These are phyloP conservation scores for Pseudopithomyces maydicus DNA, from an alignment of 2,329 filamentous ascomycete genomes.

Conservation along the genomic window DNA sequence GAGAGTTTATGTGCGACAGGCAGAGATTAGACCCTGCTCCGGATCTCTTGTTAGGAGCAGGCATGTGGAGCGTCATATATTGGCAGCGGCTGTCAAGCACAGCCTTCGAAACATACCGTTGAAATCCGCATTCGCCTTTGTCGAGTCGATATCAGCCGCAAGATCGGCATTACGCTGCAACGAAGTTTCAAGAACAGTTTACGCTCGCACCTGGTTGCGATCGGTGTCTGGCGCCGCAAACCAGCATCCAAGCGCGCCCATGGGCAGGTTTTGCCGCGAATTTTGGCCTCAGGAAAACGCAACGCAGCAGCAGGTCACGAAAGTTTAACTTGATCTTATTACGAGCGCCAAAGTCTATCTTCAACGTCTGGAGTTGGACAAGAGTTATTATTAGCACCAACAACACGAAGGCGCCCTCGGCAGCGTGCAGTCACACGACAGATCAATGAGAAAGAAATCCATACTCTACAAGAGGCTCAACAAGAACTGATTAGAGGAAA, in stretches of 20 bases:
- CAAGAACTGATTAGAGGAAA: too few relatives aligned
- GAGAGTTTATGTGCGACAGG: constrained; percentile 1
- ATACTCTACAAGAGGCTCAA: too few relatives aligned
- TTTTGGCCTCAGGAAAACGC: too few relatives aligned
- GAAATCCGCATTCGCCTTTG: neutral
- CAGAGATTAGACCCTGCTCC: constrained; percentile 17
- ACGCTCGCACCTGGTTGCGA: constrained; percentile 4
- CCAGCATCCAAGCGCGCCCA: neutral
- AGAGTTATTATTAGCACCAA: neutral
- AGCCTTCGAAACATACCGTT: neutral
- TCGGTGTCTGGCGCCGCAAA: constrained; percentile 1
- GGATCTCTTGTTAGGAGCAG: constrained; percentile 12
- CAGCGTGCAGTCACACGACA: neutral
- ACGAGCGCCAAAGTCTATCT: neutral
- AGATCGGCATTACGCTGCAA: neutral
- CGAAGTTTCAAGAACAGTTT: neutral
- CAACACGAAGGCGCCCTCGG: neutral
- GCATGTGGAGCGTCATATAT: constrained; percentile 18
- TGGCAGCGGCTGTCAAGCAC: constrained; percentile 5
- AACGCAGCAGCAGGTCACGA: too few relatives aligned
- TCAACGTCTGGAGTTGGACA: neutral
- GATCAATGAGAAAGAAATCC: neutral
- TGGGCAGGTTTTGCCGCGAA: too few relatives aligned
- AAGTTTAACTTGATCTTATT: too few relatives aligned
- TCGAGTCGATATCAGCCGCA: neutral